phyloP scores from a whole-genome alignment of 208 protist genomes.

The Trichomonas tenax region DNA sequence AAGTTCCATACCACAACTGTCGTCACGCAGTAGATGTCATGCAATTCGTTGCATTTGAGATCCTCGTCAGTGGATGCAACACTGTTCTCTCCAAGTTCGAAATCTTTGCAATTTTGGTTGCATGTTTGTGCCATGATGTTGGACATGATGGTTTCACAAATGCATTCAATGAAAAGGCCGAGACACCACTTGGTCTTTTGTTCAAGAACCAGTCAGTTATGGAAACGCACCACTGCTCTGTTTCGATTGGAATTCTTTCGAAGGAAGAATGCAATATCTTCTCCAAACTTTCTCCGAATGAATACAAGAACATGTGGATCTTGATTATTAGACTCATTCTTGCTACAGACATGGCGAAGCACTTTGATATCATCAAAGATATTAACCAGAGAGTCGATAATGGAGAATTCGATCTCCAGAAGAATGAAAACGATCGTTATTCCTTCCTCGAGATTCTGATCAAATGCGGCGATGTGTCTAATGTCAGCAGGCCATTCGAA shows the following conservation, averaged over 20 bases:
- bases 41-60: constrained; percentile 40
- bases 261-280: constrained; percentile 34
- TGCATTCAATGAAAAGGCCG: constrained; percentile 71
- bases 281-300: constrained; percentile 4
- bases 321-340: constrained; percentile 41
- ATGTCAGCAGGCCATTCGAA: background rate
- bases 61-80: constrained; percentile 42
- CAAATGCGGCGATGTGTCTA: background rate
- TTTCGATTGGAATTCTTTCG: constrained; percentile 31
- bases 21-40: constrained; percentile 52
- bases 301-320: constrained; percentile 38
- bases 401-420: background rate
- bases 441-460: background rate
- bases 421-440: background rate
- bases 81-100: constrained; percentile 53
- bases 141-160: constrained; percentile 87
- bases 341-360: constrained; percentile 44
- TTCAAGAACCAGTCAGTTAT: constrained; percentile 52
- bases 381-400: background rate
- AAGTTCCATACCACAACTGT: constrained; percentile 57
- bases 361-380: constrained; percentile 37
- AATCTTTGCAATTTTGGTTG: constrained; percentile 61
- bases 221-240: constrained; percentile 47
- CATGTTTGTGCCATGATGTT: constrained; percentile 75
- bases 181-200: constrained; percentile 58